Evolutionary conservation across 257 asterid genomes (phyloP).

Genomic region (Apocynum venetum): DNA sequence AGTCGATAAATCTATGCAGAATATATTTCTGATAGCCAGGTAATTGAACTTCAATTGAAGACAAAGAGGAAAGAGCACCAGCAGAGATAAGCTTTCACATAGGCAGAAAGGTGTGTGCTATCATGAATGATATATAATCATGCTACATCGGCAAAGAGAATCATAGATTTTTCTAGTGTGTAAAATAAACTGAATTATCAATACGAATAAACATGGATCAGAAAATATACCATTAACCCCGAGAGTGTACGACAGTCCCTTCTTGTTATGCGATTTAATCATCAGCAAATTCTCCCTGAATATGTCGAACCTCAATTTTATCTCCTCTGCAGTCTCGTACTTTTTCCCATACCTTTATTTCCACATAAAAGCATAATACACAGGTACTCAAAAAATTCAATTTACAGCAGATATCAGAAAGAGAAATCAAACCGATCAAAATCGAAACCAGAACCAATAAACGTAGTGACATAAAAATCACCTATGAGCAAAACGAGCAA

Average conservation of each 20-base stretch:
- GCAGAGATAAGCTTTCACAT: not conserved
- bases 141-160: not conserved
- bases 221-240: slow-evolving; percentile 58
- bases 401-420: not conserved
- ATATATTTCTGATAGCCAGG: not conserved
- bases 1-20: not conserved
- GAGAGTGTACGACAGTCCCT: slow-evolving; percentile 72
- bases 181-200: not conserved
- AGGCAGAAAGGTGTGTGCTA: not conserved
- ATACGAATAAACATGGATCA: not conserved
- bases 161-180: not conserved
- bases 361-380: not conserved
- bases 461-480: slow-evolving; percentile 8
- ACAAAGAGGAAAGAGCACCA: not conserved
- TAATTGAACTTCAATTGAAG: not conserved
- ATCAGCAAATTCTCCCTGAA: slow-evolving; percentile 58
- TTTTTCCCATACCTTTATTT: slow-evolving; percentile 61
- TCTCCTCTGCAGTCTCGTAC: slow-evolving; percentile 66
- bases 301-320: slow-evolving; percentile 59
- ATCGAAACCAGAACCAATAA: not conserved
- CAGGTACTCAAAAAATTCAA: not conserved
- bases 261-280: slow-evolving; percentile 82
- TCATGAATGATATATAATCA: not conserved
- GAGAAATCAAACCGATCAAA: not conserved
- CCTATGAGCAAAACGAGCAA: slow-evolving; percentile 86